These are phyloP conservation scores for Diplodia sapinea DNA, from an alignment of 2,329 filamentous ascomycete species.

Conservation along the genomic window DNA sequence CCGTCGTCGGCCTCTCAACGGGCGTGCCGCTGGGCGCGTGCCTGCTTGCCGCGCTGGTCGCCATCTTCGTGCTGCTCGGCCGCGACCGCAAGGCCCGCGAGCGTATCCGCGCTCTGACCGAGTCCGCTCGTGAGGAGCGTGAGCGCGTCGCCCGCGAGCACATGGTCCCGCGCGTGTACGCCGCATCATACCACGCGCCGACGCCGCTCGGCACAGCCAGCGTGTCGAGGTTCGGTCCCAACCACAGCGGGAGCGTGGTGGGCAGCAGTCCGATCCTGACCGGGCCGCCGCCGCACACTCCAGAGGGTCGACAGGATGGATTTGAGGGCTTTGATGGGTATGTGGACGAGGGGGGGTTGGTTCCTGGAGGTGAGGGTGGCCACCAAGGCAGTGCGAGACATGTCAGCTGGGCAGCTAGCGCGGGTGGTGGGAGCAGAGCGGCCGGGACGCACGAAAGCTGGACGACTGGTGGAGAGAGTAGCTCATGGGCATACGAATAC, in stretches of 20 bases:
- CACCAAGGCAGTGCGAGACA: constrained; percentile 1
- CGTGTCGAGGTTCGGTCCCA: background rate
- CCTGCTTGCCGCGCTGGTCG: constrained; percentile 19
- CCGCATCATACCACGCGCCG: background rate
- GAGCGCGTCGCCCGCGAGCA: constrained; percentile 25
- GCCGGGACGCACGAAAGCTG: background rate
- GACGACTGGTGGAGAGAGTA: constrained; percentile 1
- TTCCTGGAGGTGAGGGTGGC: background rate
- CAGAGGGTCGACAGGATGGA: background rate
- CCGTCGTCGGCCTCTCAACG: constrained; percentile 19
- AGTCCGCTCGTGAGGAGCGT: constrained; percentile 21
- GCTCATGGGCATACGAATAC: constrained; percentile 15
- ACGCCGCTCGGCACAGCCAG: background rate
- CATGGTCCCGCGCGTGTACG: constrained; percentile 18
- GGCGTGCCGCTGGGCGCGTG: constrained; percentile 26
- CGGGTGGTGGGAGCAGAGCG: constrained; percentile 1
- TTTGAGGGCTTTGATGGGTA: constrained; percentile 8
- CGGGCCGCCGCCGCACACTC: constrained; percentile 8
- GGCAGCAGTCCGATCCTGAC: background rate
- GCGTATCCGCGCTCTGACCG: constrained; percentile 16
- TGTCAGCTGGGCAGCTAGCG: constrained; percentile 8
- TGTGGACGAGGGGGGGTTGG: background rate
- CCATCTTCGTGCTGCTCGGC: constrained; percentile 23
- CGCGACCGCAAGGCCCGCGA: constrained; percentile 27
- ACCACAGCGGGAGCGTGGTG: background rate